phyloP scores from a whole-genome alignment of 306 rosid species.

The Quercus gilva region DNA sequence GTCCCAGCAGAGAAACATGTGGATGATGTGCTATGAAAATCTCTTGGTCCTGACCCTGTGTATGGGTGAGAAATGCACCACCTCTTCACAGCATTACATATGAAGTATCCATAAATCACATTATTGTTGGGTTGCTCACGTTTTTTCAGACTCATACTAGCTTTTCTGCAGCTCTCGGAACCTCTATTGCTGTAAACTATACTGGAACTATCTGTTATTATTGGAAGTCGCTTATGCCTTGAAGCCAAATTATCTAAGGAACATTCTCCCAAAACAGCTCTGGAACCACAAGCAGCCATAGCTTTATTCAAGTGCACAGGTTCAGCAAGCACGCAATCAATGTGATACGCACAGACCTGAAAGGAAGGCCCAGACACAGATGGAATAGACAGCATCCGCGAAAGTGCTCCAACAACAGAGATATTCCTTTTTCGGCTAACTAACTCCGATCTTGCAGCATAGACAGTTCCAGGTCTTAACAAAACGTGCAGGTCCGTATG shows the following conservation, averaged over 20 bases:
- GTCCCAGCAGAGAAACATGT: slow-evolving; percentile 56
- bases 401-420: slow-evolving; percentile 67
- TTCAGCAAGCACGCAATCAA: slow-evolving; percentile 46
- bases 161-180: slow-evolving; percentile 40
- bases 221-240: slow-evolving; percentile 25
- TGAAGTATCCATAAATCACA: slow-evolving; percentile 63
- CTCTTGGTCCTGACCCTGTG: slow-evolving; percentile 48
- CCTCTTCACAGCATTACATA: slow-evolving; percentile 52
- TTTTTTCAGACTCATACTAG: slow-evolving; percentile 68
- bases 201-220: slow-evolving; percentile 26
- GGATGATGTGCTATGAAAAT: slow-evolving; percentile 53
- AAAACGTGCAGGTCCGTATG: slow-evolving; percentile 35
- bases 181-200: slow-evolving; percentile 22
- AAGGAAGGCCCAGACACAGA: slow-evolving; percentile 70
- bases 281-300: slow-evolving; percentile 64
- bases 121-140: slow-evolving; percentile 46
- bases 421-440: slow-evolving; percentile 44
- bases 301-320: slow-evolving; percentile 36
- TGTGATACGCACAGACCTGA: slow-evolving; percentile 69
- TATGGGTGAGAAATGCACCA: slow-evolving; percentile 34
- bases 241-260: slow-evolving; percentile 25
- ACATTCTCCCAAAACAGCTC: slow-evolving; percentile 43
- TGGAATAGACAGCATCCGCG: slow-evolving; percentile 64
- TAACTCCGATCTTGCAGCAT: slow-evolving; percentile 50
- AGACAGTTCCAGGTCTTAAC: slow-evolving; percentile 38